A percentile compares a stretch with the other conserved stretches of the same genome.
Conservation (phyloP, 1,139 yeast genomes). For the Pneumocystis sp. region DNA sequence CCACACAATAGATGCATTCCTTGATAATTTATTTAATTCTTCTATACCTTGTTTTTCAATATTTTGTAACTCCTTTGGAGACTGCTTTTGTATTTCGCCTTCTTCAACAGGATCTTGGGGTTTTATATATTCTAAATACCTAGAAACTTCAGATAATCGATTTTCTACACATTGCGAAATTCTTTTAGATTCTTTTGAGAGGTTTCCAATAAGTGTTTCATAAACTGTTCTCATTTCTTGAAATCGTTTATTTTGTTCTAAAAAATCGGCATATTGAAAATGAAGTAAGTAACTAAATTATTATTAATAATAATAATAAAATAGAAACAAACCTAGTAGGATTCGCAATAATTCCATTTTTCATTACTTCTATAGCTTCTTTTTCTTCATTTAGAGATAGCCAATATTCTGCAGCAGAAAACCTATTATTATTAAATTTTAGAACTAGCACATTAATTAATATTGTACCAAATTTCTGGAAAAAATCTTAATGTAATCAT, state of each 20-base stretch:
- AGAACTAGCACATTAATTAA: constrained; percentile 24
- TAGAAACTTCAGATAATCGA: constrained; percentile 1
- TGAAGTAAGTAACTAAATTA: constrained; percentile 40
- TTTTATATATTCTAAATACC: constrained; percentile 1
- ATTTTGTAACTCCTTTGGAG: constrained; percentile 2
- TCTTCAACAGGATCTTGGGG: background rate
- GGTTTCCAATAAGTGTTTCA: constrained; percentile 32
- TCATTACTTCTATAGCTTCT: constrained; percentile 31
- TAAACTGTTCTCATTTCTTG: constrained; percentile 41
- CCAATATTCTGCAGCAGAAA: constrained; percentile 1
- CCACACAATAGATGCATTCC: constrained; percentile 24
- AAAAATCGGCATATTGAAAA: constrained; percentile 52
- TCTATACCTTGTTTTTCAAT: constrained; percentile 2
- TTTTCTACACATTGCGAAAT: constrained; percentile 20
- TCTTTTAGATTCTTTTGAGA: constrained; percentile 15
- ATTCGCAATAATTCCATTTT: constrained; percentile 46
- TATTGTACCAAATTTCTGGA: constrained; percentile 77
- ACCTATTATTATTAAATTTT: constrained; percentile 3
- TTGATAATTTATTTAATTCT: constrained; percentile 13
- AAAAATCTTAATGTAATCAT: constrained; percentile 51
- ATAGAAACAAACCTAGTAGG: constrained; percentile 31
- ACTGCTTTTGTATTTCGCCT: constrained; percentile 4
- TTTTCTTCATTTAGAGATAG: constrained; percentile 19
- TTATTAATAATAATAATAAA: background rate
- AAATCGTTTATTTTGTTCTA: constrained; percentile 44